Base-by-base conservation (phyloP, 345 rosid species). In the Hypericum perforatum region DNA sequence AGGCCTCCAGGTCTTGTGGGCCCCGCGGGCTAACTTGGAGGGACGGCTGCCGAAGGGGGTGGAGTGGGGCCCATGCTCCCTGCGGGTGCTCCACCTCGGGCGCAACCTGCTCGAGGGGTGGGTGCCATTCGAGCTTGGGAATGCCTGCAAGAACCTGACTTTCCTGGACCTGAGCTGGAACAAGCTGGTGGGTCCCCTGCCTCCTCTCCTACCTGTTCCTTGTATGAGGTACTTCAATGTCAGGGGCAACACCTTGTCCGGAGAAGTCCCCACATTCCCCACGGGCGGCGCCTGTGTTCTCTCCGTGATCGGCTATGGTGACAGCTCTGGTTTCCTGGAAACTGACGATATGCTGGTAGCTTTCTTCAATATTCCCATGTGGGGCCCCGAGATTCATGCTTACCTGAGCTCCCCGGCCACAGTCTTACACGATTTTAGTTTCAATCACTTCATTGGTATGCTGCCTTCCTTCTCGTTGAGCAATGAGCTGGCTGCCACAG, bases 81-180 rank as follows among this genome's bases (percentile, higher is more conserved):
- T 82, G 6, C 73, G 70, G 61, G 79, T 73, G 8, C 58, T 82
- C 44, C 76, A 82, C 53, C 41, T 82, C 63, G 78, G 79, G 54
- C 79, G 69, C 71, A 82, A 82, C 53, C 67, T 68, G 45, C 29
- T 75, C 42, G 52, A 45, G 1, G 81, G 82, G 43, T 43, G 43
- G 50, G 52, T 79, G 36, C 79, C 85, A 2, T 53, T 54, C 46
- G 69, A 63, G 54, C 39, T 79, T 42, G 70, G 65, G 41, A 37
- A 56, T 60, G 32, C 32, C 32, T 82, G 89, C 16, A 69, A 60
- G 72, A 79, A 71, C 52, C 75, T 82, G 12, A 67, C 79, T 49
- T 69, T 79, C 63, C 64, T 79, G 74, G 89, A 82, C 66, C 68
- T 82, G 69, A 75, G 89, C 63, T 78, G 74, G 54, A 79, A 82